These are phyloP conservation scores for Dactylonectria estremocensis DNA, from an alignment of 2,329 filamentous ascomycete genomes.

Conservation along the genomic window DNA sequence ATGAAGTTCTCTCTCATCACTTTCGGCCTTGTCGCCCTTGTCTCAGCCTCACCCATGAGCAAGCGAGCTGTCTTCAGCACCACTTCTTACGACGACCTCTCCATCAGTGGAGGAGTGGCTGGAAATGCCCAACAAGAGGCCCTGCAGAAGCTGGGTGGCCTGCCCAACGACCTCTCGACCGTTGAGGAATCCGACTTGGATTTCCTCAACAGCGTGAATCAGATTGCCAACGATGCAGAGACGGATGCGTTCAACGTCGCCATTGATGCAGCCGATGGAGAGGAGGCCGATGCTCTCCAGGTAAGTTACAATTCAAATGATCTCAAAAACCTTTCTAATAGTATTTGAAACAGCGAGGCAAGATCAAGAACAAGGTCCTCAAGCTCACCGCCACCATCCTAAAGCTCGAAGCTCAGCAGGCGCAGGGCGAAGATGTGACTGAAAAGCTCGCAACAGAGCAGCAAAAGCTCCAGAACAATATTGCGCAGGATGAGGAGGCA, in stretches of 20 bases:
- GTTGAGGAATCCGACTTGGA: constrained; percentile 64
- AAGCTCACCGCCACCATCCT: constrained; percentile 69
- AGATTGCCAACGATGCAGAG: constrained; percentile 69
- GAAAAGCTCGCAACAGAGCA: constrained; percentile 62
- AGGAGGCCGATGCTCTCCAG: constrained; percentile 64
- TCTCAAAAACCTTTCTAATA: background rate
- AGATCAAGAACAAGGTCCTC: constrained; percentile 74
- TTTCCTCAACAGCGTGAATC: constrained; percentile 66
- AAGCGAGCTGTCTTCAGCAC: constrained; percentile 52
- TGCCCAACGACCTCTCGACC: constrained; percentile 58
- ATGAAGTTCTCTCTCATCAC: constrained; percentile 56
- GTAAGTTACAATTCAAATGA: constrained; percentile 40
- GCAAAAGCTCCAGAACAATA: constrained; percentile 69
- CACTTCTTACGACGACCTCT: constrained; percentile 61
- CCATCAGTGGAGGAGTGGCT: constrained; percentile 63
- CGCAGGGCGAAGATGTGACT: constrained; percentile 64
- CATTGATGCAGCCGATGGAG: constrained; percentile 63
- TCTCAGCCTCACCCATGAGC: constrained; percentile 49
- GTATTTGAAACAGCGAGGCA: constrained; percentile 58
- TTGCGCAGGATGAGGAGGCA: constrained; percentile 61
- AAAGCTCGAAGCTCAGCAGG: constrained; percentile 64
- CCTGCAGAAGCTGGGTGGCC: constrained; percentile 54
- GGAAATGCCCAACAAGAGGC: constrained; percentile 63
- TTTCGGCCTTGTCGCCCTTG: constrained; percentile 47
- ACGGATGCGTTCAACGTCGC: constrained; percentile 68